Evolutionary conservation across 192 early-diverging fungal genomes (phyloP).

Genomic region (Umbelopsis ramanniana): DNA sequence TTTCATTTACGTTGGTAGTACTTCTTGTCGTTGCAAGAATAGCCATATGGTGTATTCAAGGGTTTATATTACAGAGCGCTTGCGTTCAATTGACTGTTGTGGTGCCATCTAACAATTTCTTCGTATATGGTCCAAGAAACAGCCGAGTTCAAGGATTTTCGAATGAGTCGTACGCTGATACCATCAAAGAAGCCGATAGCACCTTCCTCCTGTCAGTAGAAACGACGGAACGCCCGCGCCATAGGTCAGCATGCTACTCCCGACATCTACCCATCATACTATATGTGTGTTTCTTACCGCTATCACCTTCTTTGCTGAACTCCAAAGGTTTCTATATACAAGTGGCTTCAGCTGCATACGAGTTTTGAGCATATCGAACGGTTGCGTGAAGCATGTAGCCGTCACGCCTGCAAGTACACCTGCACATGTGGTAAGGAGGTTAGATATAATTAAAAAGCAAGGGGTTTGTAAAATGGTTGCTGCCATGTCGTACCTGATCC

Average conservation of each 20-base stretch:
- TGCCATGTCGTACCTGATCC: slow-evolving; percentile 30
- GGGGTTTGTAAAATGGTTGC: not conserved
- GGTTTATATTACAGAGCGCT: slow-evolving; percentile 18
- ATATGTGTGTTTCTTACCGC: slow-evolving; percentile 40
- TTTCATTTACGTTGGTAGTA: no score
- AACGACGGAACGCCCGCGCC: not conserved
- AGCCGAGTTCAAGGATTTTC: slow-evolving; percentile 84
- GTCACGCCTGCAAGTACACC: slow-evolving; percentile 71
- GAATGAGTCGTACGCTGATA: slow-evolving; percentile 75
- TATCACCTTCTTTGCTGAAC: slow-evolving; percentile 51
- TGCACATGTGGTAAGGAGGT: not conserved
- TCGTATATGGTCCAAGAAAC: slow-evolving; percentile 96
- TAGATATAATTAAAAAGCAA: no score
- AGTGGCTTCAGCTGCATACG: slow-evolving; percentile 87
- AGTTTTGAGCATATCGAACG: slow-evolving; percentile 94
- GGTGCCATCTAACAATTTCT: slow-evolving; percentile 60
- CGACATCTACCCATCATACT: not conserved
- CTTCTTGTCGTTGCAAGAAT: not conserved
- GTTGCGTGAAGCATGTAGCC: slow-evolving; percentile 85
- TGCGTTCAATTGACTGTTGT: slow-evolving; percentile 7
- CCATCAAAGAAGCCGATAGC: slow-evolving; percentile 83
- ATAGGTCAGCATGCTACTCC: not conserved
- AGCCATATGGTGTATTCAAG: not conserved
- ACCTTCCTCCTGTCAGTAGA: slow-evolving; percentile 77
- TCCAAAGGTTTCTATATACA: slow-evolving; percentile 62